phyloP scores from a whole-genome alignment of 2,329 filamentous ascomycete genomes.

The Lachnellula suecica region DNA sequence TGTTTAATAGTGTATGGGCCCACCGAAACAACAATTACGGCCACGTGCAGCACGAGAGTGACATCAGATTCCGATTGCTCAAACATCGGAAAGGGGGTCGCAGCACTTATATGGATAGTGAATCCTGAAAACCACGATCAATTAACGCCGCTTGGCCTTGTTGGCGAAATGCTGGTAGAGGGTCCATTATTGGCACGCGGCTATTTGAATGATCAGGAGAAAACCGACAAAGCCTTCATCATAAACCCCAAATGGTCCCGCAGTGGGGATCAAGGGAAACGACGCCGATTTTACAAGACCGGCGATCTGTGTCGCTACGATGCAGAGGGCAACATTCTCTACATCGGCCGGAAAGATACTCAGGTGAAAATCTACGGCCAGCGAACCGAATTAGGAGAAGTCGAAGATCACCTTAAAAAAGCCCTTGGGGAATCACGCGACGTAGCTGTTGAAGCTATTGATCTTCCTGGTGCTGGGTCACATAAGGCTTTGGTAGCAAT shows the following conservation, averaged over 20 bases:
- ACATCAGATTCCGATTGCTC: no score
- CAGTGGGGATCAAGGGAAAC: neutral
- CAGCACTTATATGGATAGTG: no score
- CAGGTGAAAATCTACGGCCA: conserved; percentile 67
- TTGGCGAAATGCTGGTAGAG: conserved; percentile 15
- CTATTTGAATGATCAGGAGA: conserved; percentile 13
- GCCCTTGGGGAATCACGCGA: neutral
- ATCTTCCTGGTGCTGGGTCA: neutral
- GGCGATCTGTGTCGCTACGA: conserved; percentile 59
- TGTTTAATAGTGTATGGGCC: no score
- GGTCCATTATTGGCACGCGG: conserved; percentile 10
- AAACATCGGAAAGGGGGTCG: no score
- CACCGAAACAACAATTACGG: no score
- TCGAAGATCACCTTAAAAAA: conserved; percentile 34
- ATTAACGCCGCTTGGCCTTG: conserved; percentile 5
- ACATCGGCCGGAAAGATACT: conserved; percentile 62
- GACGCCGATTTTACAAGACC: conserved; percentile 52
- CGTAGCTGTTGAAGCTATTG: neutral
- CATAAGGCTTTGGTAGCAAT: neutral
- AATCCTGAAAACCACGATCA: conserved; percentile 1
- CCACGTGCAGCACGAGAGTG: no score
- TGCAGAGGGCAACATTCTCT: conserved; percentile 48
- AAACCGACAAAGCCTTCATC: conserved; percentile 12
- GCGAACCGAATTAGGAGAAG: conserved; percentile 62
- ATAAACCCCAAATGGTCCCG: neutral